A percentile compares a stretch with the other conserved stretches of the same genome.
Evolutionary conservation across 2,329 filamentous ascomycete species (phyloP).

Genomic region (Fusarium keratoplasticum): DNA sequence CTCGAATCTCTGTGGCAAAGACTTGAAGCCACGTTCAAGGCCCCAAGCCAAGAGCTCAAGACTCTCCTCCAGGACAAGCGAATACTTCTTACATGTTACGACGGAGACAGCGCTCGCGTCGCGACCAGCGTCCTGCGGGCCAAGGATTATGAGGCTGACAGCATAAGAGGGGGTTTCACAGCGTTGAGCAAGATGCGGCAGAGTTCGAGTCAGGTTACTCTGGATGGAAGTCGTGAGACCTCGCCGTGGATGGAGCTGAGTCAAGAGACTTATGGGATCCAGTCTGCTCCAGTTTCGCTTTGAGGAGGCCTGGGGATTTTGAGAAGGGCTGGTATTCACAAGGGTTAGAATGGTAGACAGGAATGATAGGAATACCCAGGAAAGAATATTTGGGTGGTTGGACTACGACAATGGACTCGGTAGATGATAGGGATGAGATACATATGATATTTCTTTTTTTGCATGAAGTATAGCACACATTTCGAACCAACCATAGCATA

Average conservation of each 20-base stretch:
- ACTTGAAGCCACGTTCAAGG: constrained; percentile 57
- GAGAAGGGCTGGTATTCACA: not conserved
- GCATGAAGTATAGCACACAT: not conserved
- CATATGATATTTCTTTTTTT: not conserved
- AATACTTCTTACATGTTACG: constrained; percentile 63
- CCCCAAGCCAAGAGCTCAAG: constrained; percentile 33
- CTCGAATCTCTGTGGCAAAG: constrained; percentile 60
- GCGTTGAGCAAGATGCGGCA: constrained; percentile 48
- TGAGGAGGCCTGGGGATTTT: not conserved
- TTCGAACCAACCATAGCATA: no score
- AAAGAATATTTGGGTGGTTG: not conserved
- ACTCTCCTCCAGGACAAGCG: constrained; percentile 46
- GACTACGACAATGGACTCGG: not conserved
- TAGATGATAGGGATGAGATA: not conserved
- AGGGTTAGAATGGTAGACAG: not conserved
- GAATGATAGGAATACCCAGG: not conserved
- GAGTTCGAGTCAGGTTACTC: not conserved
- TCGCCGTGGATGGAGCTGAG: constrained; percentile 23
- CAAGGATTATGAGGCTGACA: constrained; percentile 60
- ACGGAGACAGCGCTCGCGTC: constrained; percentile 65
- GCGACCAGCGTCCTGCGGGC: constrained; percentile 65
- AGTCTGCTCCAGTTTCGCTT: constrained; percentile 17
- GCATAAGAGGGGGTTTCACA: constrained; percentile 61
- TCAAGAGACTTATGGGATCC: constrained; percentile 4
- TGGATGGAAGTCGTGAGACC: not conserved